phyloP scores from a whole-genome alignment of 768 basidiomycete species.

The Daedaleopsis sinensis region DNA sequence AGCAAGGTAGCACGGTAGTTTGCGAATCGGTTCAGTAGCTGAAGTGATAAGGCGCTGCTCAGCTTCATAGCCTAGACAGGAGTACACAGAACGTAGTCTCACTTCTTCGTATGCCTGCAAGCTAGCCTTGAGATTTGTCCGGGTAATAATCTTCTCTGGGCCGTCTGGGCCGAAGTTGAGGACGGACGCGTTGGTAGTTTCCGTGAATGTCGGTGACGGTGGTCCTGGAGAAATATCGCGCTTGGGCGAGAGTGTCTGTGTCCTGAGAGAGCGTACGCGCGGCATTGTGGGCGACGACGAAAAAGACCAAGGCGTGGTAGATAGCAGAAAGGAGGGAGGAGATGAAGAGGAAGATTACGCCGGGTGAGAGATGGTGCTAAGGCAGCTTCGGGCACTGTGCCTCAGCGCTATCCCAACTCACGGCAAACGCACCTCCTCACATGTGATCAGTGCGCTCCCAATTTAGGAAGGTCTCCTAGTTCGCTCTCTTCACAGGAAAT shows the following conservation, averaged over 20 bases:
- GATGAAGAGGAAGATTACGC: constrained; percentile 5
- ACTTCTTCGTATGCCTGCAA: constrained; percentile 83
- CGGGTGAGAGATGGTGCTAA: constrained; percentile 7
- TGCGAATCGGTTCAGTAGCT: constrained; percentile 79
- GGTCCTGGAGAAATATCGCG: constrained; percentile 56
- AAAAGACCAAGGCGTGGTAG: constrained; percentile 1
- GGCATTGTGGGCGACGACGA: constrained; percentile 38
- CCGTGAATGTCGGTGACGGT: constrained; percentile 85
- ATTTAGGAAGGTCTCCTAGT: constrained; percentile 16
- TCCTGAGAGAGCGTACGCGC: constrained; percentile 61
- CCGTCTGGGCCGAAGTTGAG: constrained; percentile 77
- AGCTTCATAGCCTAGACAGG: constrained; percentile 1
- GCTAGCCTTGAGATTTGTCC: constrained; percentile 75
- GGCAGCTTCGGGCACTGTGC: neutral
- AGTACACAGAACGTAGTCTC: constrained; percentile 32
- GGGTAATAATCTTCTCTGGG: constrained; percentile 81
- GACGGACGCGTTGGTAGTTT: constrained; percentile 75
- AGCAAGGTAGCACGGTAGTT: constrained; percentile 82
- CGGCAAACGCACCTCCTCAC: constrained; percentile 17
- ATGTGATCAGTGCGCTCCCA: constrained; percentile 10
- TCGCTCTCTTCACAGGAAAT: neutral
- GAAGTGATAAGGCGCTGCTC: constrained; percentile 16
- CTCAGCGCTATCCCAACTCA: neutral
- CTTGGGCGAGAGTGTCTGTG: constrained; percentile 51
- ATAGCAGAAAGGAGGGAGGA: neutral